These are phyloP conservation scores for Pseudopediastrum boryanum DNA, from an alignment of 139 green algal genomes.

Conservation along the genomic window DNA sequence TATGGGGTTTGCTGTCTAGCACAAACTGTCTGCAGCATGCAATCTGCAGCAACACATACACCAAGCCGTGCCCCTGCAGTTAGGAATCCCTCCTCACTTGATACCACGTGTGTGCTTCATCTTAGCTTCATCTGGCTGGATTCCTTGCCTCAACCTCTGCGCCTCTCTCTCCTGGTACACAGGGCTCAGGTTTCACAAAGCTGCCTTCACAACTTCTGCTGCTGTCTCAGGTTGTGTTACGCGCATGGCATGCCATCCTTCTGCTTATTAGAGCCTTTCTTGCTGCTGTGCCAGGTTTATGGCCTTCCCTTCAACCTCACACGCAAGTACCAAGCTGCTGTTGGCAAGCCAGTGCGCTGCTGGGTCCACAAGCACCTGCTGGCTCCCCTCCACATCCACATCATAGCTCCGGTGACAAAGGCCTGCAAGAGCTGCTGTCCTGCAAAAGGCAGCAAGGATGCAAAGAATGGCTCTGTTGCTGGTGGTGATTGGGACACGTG, in stretches of 20 bases:
- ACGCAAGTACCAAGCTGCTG: conserved; percentile 29
- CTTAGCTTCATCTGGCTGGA: neutral
- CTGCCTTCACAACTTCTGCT: neutral
- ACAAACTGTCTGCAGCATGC: too few relatives aligned
- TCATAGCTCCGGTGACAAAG: too few relatives aligned
- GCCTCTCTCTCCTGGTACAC: neutral
- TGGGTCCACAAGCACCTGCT: neutral
- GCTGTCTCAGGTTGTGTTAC: neutral
- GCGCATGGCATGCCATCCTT: neutral
- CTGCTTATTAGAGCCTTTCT: neutral
- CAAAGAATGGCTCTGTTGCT: too few relatives aligned
- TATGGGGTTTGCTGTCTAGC: neutral
- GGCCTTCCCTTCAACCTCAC: conserved; percentile 53
- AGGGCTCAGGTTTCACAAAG: neutral
- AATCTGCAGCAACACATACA: too few relatives aligned
- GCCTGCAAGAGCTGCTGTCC: too few relatives aligned
- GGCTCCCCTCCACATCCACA: too few relatives aligned
- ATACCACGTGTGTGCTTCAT: neutral
- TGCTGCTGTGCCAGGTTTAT: conserved; percentile 47
- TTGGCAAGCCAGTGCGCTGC: neutral
- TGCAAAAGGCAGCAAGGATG: too few relatives aligned
- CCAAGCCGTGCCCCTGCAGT: too few relatives aligned
- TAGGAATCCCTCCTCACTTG: too few relatives aligned
- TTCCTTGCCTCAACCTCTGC: neutral
- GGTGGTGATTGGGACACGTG: too few relatives aligned